Evolutionary conservation across 768 basidiomycete species (phyloP), one percentile per base, ranked within the genome.

Genomic region (Lactarius deliciosus): DNA sequence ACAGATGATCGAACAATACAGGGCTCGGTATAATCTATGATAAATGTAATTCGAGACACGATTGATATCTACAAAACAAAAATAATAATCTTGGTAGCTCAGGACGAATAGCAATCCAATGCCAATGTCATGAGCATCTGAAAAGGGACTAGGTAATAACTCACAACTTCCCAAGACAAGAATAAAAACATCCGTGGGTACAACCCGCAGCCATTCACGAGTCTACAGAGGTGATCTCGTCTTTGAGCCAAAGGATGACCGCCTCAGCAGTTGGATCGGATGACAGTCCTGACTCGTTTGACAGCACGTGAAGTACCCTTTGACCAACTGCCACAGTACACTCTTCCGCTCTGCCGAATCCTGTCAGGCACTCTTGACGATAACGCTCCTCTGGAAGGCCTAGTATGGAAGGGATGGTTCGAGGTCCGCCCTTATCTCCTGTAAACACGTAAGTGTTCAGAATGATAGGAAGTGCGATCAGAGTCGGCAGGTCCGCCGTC

Each of bases 281-380:
- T 20, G 22, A 15, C 28, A 63, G 57, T 3, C 57, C 68, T 25
- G 64, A 16, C 34, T 61, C 54, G 20, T 40, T 69, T 25, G 75
- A 77, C 41, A 91, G 76, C 28, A 79, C 78, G 38, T 87, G 81
- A 40, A 86, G 76, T 47, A 90, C 79, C 28, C 82, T 82, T 72
- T 82, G 81, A 3, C 82, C 86, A 57, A 91, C 84, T 5, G 82
- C 77, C 25, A 76, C 76, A 54, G 86, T 85, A 69, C 85, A 90
- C 71, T 91, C 89, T 69, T 92, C 91, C 45, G 91, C 91, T 62
- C 89, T 80, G 16, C 87, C 85, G 74, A 92, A 93, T 25, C 92
- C 91, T 50, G 84, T 78, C 43, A 94, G 76, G 74, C 87, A 92
- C 43, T 83, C 84, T 70, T 80, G 83, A 64, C 90, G 81, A 72